Conservation (phyloP, 176 grass and related monocot genomes). For the Ampelocalamus luodianensis region DNA sequence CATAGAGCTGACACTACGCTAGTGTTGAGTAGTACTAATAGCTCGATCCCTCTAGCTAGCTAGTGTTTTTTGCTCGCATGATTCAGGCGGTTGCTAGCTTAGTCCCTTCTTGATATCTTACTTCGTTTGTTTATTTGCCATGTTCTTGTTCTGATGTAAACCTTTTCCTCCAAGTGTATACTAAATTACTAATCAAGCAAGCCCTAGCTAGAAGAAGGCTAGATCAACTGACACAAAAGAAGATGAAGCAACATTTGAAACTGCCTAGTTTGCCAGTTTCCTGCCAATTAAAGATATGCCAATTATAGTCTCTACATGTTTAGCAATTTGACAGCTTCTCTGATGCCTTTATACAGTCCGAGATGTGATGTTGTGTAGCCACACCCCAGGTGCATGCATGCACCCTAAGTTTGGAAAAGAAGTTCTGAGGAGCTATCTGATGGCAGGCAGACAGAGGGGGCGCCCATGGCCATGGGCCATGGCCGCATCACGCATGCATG, state of each 20-base stretch:
- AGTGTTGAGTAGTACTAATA: conserved; percentile 18
- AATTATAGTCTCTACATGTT: background rate
- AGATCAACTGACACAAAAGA: conserved; percentile 24
- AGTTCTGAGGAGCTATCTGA: background rate
- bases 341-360: background rate
- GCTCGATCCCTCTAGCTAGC: conserved; percentile 30
- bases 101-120: conserved; percentile 28
- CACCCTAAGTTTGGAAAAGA: background rate
- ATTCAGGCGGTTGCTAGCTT: conserved; percentile 34
- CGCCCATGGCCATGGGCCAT: conserved; percentile 5
- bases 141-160: conserved; percentile 51
- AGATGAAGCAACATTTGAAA: background rate
- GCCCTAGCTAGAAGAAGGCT: conserved; percentile 40
- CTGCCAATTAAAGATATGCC: background rate
- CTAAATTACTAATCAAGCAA: conserved; percentile 28
- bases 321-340: background rate
- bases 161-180: conserved; percentile 35
- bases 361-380: conserved; percentile 8
- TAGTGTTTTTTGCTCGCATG: background rate
- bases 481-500: conserved; percentile 26
- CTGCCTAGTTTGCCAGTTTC: background rate
- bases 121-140: conserved; percentile 39
- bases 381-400: conserved; percentile 39
- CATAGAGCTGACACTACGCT: conserved; percentile 53
- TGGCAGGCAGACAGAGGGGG: background rate